Evolutionary conservation across 2,329 filamentous ascomycete genomes (phyloP).

Genomic region (Aspergillus viridinutans): DNA sequence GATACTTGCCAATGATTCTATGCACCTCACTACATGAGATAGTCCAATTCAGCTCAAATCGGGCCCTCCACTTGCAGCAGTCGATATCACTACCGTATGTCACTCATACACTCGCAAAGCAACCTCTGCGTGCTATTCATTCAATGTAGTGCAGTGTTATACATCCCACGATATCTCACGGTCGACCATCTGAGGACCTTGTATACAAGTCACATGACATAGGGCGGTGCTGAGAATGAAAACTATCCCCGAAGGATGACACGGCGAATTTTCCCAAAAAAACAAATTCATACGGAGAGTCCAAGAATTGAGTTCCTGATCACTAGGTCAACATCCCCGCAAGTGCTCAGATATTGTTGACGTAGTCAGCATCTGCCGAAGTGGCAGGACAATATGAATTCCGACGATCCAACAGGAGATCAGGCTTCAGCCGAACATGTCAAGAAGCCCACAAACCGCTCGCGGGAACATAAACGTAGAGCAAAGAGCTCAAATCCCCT

Average conservation of each 20-base stretch:
- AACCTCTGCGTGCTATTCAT: not conserved
- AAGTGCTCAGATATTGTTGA: not conserved
- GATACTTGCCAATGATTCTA: not conserved
- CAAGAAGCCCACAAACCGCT: not conserved
- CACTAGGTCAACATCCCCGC: not conserved
- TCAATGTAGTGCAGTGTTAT: not conserved
- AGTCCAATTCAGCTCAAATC: not conserved
- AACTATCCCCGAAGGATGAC: not conserved
- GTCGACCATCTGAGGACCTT: not conserved
- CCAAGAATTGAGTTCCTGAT: not conserved
- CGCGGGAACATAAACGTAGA: conserved; percentile 4
- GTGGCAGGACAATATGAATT: conserved; percentile 1
- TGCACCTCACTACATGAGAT: not conserved
- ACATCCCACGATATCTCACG: not conserved
- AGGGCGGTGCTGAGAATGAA: not conserved
- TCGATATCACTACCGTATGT: not conserved
- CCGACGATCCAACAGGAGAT: not conserved
- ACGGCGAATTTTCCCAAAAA: not conserved
- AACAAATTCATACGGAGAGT: not conserved
- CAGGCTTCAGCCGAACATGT: not conserved
- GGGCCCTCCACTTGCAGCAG: not conserved
- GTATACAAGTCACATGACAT: conserved; percentile 1
- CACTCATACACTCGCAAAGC: not conserved
- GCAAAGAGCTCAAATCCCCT: conserved; percentile 24
- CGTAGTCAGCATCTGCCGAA: not conserved